These are phyloP conservation scores for Fraxinus latifolia DNA, from an alignment of 305 asterid genomes.

Conservation along the genomic window DNA sequence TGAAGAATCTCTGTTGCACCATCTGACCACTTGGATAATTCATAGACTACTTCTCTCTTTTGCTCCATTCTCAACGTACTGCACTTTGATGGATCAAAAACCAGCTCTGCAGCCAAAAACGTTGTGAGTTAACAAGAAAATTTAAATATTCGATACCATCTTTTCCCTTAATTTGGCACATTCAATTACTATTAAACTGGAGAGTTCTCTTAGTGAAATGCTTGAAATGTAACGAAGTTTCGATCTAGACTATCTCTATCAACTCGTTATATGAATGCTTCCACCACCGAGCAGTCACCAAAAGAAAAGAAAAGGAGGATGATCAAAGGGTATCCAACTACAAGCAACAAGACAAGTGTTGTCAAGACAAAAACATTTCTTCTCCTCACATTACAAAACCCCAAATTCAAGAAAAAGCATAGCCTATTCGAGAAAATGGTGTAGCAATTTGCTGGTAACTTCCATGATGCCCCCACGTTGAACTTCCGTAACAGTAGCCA, in stretches of 20 bases:
- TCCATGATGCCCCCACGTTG: conserved; percentile 13
- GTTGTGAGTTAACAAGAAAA: background rate
- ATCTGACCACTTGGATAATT: conserved; percentile 63
- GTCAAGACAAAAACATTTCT: background rate
- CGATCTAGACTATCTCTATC: background rate
- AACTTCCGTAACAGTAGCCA: conserved; percentile 14
- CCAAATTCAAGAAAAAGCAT: conserved; percentile 1
- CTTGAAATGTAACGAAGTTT: background rate
- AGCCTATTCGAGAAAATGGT: background rate
- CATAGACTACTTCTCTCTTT: conserved; percentile 71
- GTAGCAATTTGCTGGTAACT: background rate
- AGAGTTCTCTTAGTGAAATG: background rate
- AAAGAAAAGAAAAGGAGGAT: background rate
- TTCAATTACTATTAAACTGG: background rate
- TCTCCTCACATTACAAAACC: background rate
- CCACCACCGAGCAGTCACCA: background rate
- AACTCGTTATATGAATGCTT: background rate
- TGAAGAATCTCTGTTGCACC: conserved; percentile 74
- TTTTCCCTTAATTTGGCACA: background rate
- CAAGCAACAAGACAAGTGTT: too few species aligned
- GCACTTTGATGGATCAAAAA: conserved; percentile 64
- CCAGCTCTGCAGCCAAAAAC: conserved; percentile 43
- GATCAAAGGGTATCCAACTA: too few species aligned
- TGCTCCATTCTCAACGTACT: conserved; percentile 74
- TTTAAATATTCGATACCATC: background rate